phyloP scores from a whole-genome alignment of 352 stramenopile genomes.

The Phytophthora ohioensis region DNA sequence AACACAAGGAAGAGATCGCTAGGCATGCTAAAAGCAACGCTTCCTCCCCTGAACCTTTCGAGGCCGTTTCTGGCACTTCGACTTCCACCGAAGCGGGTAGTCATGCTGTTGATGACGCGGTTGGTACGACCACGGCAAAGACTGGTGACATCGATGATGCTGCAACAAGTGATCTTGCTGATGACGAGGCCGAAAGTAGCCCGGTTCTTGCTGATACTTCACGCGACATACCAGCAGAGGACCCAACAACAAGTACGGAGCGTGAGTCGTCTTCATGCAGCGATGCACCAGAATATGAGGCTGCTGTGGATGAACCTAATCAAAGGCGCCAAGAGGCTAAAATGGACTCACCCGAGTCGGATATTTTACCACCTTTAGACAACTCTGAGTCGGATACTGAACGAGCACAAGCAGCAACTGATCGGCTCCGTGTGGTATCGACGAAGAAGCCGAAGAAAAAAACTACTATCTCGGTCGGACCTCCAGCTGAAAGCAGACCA shows the following conservation, averaged over 20 bases:
- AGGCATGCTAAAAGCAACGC: neutral
- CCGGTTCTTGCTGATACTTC: neutral
- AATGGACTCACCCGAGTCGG: constrained; percentile 7
- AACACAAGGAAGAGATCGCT: constrained; percentile 1
- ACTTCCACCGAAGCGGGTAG: neutral
- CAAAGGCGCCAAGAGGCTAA: constrained; percentile 2
- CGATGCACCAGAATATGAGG: constrained; percentile 15
- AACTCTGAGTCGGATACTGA: constrained; percentile 38
- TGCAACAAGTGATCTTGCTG: neutral
- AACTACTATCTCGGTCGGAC: neutral
- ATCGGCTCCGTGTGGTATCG: constrained; percentile 10
- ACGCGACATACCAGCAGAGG: neutral
- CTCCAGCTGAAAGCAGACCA: constrained; percentile 5
- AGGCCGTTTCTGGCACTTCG: neutral
- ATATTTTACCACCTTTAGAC: constrained; percentile 24
- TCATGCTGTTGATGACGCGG: constrained; percentile 6
- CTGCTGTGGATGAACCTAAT: neutral
- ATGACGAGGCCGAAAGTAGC: neutral
- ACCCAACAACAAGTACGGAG: constrained; percentile 12
- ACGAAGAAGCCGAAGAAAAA: constrained; percentile 35
- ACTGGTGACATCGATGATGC: neutral
- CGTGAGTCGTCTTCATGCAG: constrained; percentile 27
- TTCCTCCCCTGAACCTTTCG: neutral
- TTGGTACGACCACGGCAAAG: neutral
- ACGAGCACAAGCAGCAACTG: constrained; percentile 11